Conservation (phyloP, 495 filamentous ascomycete genomes). For the Lasiosphaeria ovina region DNA sequence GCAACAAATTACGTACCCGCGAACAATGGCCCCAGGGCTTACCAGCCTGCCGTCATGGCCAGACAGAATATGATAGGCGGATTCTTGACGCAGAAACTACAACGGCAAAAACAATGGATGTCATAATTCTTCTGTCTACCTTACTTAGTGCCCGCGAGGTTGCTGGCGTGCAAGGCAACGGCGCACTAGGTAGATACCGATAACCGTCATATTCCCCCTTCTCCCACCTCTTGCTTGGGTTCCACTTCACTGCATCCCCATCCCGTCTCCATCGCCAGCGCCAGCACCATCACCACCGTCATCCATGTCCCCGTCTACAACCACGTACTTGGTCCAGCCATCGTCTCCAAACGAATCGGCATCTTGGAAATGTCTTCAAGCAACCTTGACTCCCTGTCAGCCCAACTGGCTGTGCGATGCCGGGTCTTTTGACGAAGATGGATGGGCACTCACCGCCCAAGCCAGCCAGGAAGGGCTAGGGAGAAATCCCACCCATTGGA, state of each 20-base stretch:
- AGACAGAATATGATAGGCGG: constrained; percentile 31
- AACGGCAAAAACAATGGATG: constrained; percentile 10
- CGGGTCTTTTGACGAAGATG: too few relatives aligned
- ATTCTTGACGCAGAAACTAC: constrained; percentile 17
- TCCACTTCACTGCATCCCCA: background rate
- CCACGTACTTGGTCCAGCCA: too few relatives aligned
- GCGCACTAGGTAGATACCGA: background rate
- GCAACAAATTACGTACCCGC: constrained; percentile 38
- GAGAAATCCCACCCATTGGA: too few relatives aligned
- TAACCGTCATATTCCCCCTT: constrained; percentile 1
- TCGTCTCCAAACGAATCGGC: too few relatives aligned
- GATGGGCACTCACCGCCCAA: too few relatives aligned
- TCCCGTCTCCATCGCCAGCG: background rate
- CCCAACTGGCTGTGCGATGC: too few relatives aligned
- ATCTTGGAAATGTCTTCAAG: too few relatives aligned
- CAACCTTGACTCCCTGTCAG: too few relatives aligned
- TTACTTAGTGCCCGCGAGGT: constrained; percentile 11
- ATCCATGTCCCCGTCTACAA: background rate
- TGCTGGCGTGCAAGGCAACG: background rate
- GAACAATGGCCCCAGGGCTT: constrained; percentile 26
- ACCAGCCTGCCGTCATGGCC: constrained; percentile 14
- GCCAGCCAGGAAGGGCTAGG: too few relatives aligned
- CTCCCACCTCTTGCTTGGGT: background rate
- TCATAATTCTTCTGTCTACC: constrained; percentile 13
- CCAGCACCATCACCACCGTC: background rate